Percentiles rank a stretch among this genome's conserved stretches.
phyloP scores from a whole-genome alignment of 345 rosid genomes.

The Moricandia arvensis region DNA sequence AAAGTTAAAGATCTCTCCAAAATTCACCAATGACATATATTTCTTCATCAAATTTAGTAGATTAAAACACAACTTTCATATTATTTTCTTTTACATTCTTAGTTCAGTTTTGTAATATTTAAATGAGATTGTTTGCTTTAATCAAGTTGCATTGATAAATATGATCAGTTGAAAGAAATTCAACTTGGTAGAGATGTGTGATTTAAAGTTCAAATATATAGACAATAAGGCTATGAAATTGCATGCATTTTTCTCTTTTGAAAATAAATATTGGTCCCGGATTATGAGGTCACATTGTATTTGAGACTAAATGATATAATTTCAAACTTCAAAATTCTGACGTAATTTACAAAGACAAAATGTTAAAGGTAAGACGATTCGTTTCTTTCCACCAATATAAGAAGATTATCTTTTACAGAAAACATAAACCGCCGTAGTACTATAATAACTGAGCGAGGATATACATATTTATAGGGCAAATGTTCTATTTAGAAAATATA shows the following conservation, averaged over 20 bases:
- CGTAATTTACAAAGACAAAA: background rate
- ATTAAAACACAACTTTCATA: background rate
- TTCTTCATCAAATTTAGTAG: background rate
- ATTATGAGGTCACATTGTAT: background rate
- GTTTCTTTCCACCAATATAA: background rate
- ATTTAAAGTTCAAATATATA: conserved; percentile 1
- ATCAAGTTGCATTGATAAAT: background rate
- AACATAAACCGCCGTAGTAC: conserved; percentile 7
- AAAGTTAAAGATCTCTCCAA: too few relatives aligned
- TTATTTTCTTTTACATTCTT: background rate
- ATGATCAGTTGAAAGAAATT: background rate
- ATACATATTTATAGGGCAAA: background rate
- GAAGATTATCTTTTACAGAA: conserved; percentile 9
- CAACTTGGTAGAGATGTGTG: background rate
- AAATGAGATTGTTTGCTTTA: background rate
- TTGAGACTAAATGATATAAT: background rate
- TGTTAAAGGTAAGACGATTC: background rate
- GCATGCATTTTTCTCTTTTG: background rate
- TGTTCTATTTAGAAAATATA: background rate
- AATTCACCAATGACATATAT: too few relatives aligned
- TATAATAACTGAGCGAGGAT: background rate
- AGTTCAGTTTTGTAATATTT: background rate
- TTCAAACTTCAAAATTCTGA: background rate
- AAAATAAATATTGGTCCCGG: background rate
- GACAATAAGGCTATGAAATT: conserved; percentile 6